phyloP scores from a whole-genome alignment of 2,329 filamentous ascomycete genomes.

The Emericellopsis cladophorae region DNA sequence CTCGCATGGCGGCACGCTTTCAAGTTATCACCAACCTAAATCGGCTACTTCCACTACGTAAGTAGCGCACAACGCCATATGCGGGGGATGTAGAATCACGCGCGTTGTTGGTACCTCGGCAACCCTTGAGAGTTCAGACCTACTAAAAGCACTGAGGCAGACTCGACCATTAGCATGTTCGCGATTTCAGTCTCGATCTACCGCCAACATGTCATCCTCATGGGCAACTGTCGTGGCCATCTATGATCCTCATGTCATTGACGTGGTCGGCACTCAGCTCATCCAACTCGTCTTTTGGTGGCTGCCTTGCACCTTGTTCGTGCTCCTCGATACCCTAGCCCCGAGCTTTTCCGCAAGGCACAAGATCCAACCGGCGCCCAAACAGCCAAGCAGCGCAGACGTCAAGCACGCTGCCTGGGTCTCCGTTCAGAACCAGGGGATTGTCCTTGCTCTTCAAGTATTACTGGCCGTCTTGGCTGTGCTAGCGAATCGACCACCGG shows the following conservation, averaged over 20 bases:
- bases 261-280: conserved; percentile 24
- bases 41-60: too few relatives aligned
- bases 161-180: too few relatives aligned
- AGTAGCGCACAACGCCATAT: too few relatives aligned
- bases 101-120: too few relatives aligned
- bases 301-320: conserved; percentile 27
- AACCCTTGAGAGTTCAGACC: too few relatives aligned
- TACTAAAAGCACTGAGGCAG: too few relatives aligned
- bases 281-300: conserved; percentile 32
- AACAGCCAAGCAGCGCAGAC: conserved; percentile 32
- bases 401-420: conserved; percentile 28
- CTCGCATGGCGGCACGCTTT: too few relatives aligned
- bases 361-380: conserved; percentile 39
- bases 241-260: conserved; percentile 19
- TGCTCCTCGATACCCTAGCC: conserved; percentile 26
- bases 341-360: conserved; percentile 35
- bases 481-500: conserved; percentile 9
- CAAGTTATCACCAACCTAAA: too few relatives aligned
- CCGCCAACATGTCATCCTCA: neutral
- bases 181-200: too few relatives aligned
- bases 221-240: conserved; percentile 11
- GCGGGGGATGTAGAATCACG: too few relatives aligned
- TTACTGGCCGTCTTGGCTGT: conserved; percentile 7
- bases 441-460: conserved; percentile 20
- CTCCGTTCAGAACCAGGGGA: conserved; percentile 32